These are phyloP conservation scores for Capsicum chinense DNA, from an alignment of 257 asterid genomes.

Conservation along the genomic window DNA sequence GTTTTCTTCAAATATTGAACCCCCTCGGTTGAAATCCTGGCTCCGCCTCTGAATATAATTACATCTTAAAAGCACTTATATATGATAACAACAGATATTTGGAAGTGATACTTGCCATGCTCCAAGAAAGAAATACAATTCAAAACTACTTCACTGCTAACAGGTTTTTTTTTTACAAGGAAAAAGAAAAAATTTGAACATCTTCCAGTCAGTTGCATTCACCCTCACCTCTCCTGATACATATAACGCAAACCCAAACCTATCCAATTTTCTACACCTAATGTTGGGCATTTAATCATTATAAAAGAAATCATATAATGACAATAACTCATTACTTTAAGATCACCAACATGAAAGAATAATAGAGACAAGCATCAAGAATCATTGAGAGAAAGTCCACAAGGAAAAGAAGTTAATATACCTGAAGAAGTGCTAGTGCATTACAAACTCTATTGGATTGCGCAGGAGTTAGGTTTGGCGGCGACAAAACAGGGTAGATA, in stretches of 20 bases:
- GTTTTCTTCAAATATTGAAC: too few relatives aligned
- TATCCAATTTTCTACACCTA: not conserved
- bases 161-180: not conserved
- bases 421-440: conserved; percentile 56
- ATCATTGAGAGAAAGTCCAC: not conserved
- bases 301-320: not conserved
- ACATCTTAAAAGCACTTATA: too few relatives aligned
- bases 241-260: not conserved
- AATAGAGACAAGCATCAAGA: not conserved
- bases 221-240: not conserved
- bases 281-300: not conserved
- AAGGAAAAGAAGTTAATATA: conserved; percentile 22
- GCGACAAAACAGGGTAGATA: conserved; percentile 43
- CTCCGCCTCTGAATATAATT: too few relatives aligned
- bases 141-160: conserved; percentile 6
- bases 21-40: too few relatives aligned
- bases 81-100: not conserved
- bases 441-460: conserved; percentile 47
- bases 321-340: not conserved
- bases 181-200: not conserved
- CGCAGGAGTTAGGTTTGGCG: conserved; percentile 40
- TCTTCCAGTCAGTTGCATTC: not conserved
- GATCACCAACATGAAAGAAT: not conserved
- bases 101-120: not conserved
- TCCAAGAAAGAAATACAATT: not conserved